Percentiles rank a stretch among this genome's conserved stretches.
These are phyloP conservation scores for Irpex lacteus DNA, from an alignment of 1,284 basidiomycete genomes.

Conservation along the genomic window DNA sequence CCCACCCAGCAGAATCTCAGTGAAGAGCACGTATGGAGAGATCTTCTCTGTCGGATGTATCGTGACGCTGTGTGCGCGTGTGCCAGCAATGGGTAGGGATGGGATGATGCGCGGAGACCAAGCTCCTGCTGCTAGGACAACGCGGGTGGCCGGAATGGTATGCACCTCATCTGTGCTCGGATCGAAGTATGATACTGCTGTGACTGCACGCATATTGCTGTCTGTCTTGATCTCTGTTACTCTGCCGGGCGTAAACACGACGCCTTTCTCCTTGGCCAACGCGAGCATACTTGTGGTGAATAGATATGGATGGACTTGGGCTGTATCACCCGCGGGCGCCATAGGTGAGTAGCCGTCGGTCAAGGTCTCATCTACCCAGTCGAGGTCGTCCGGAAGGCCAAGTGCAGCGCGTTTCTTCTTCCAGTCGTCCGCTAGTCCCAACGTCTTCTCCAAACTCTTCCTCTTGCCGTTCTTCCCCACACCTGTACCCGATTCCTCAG, in stretches of 20 bases:
- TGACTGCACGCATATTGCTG: slow-evolving; percentile 37
- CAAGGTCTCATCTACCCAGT: slow-evolving; percentile 59
- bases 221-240: slow-evolving; percentile 41
- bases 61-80: slow-evolving; percentile 68
- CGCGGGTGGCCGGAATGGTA: slow-evolving; percentile 52
- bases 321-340: slow-evolving; percentile 60
- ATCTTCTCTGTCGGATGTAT: slow-evolving; percentile 46
- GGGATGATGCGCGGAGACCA: slow-evolving; percentile 72
- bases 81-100: slow-evolving; percentile 52
- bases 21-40: slow-evolving; percentile 66
- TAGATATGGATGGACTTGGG: slow-evolving; percentile 79
- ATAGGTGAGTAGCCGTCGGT: slow-evolving; percentile 61
- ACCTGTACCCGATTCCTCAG: slow-evolving; percentile 22
- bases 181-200: slow-evolving; percentile 50
- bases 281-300: slow-evolving; percentile 80
- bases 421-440: slow-evolving; percentile 39
- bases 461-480: slow-evolving; percentile 31
- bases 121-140: slow-evolving; percentile 81
- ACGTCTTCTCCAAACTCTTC: slow-evolving; percentile 55
- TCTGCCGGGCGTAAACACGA: slow-evolving; percentile 40
- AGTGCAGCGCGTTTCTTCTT: slow-evolving; percentile 27
- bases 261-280: slow-evolving; percentile 57
- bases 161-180: slow-evolving; percentile 27
- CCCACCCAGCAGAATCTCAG: slow-evolving; percentile 41
- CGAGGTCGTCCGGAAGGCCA: slow-evolving; percentile 56